phyloP scores from a whole-genome alignment of 257 asterid species.

The Solanum raphanifolium region DNA sequence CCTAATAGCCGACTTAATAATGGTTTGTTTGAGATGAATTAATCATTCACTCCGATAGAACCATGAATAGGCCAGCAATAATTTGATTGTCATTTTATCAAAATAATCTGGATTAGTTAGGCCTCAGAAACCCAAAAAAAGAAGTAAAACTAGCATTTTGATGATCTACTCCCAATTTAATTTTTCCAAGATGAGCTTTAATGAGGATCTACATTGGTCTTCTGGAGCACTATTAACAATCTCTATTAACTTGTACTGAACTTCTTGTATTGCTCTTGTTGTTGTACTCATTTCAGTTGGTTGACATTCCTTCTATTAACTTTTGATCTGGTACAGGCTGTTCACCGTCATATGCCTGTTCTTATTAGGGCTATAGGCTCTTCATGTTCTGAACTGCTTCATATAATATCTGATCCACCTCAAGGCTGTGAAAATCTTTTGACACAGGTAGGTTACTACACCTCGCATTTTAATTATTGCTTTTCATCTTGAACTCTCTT shows the following conservation, averaged over 20 bases:
- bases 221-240: neutral
- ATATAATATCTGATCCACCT: slow-evolving; percentile 81
- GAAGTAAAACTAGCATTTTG: neutral
- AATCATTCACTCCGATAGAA: neutral
- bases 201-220: neutral
- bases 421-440: slow-evolving; percentile 82
- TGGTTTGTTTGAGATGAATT: neutral
- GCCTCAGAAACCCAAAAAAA: neutral
- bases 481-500: slow-evolving; percentile 11
- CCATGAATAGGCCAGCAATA: neutral
- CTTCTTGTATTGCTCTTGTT: neutral
- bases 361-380: slow-evolving; percentile 68
- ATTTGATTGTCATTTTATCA: neutral
- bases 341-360: slow-evolving; percentile 80
- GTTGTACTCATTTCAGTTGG: neutral
- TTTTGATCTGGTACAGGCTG: slow-evolving; percentile 44
- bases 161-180: neutral
- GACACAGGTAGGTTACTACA: slow-evolving; percentile 46
- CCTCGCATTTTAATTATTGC: neutral
- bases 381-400: slow-evolving; percentile 63
- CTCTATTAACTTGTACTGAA: neutral
- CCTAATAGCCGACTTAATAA: neutral
- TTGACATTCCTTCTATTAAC: neutral
- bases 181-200: neutral
- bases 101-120: neutral